A percentile compares a stretch with the other conserved stretches of the same genome.
These are phyloP conservation scores for Mycena capillaripes DNA, from an alignment of 768 basidiomycete species.

Conservation along the genomic window DNA sequence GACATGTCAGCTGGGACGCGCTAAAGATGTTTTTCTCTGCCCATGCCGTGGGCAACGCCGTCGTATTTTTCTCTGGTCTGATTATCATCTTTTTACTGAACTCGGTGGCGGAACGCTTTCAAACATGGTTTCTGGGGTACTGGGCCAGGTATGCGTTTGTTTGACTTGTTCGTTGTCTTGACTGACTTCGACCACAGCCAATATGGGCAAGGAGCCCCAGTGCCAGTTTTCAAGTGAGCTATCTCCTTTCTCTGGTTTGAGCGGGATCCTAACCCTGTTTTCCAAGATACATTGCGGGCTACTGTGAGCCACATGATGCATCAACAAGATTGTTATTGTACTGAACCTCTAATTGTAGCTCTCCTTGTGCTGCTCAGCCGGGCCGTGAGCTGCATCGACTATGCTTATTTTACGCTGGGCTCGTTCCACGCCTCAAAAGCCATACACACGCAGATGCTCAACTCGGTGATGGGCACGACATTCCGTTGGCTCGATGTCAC, in stretches of 20 bases:
- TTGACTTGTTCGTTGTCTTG: not conserved
- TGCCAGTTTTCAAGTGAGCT: constrained; percentile 54
- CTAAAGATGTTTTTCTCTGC: constrained; percentile 53
- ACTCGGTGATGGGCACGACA: constrained; percentile 71
- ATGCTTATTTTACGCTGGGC: constrained; percentile 61
- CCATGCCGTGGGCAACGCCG: constrained; percentile 46
- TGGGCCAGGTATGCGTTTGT: constrained; percentile 46
- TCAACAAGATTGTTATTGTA: not conserved
- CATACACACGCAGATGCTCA: constrained; percentile 66
- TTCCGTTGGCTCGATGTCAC: constrained; percentile 65
- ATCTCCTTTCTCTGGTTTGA: constrained; percentile 21
- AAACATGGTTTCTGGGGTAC: constrained; percentile 60
- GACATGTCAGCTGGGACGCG: constrained; percentile 64
- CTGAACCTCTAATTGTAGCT: constrained; percentile 26
- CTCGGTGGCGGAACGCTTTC: constrained; percentile 43
- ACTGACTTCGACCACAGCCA: constrained; percentile 41
- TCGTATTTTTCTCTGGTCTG: constrained; percentile 51
- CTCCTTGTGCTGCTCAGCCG: constrained; percentile 49
- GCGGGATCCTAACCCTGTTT: not conserved
- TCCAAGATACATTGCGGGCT: constrained; percentile 18
- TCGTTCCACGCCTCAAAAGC: constrained; percentile 65
- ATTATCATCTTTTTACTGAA: constrained; percentile 41
- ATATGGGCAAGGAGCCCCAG: constrained; percentile 53
- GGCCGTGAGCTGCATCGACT: constrained; percentile 49
- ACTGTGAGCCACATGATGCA: not conserved